Percentiles rank a stretch among this genome's conserved stretches.
Evolutionary conservation across 116 monocot species (phyloP).

Genomic region (Zostera marina): DNA sequence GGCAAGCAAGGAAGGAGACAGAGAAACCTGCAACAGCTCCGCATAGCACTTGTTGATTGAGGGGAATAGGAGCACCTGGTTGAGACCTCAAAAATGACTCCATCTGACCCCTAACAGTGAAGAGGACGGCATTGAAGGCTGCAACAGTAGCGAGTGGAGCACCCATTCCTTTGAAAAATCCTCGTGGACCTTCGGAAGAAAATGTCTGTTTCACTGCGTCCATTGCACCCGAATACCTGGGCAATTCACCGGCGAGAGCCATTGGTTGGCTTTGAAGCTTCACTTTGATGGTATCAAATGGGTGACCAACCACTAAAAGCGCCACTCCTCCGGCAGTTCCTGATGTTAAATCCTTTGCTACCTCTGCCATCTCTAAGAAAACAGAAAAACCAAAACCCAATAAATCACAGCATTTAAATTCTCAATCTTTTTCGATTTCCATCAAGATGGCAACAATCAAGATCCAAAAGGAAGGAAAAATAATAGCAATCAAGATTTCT

Average conservation of each 20-base stretch:
- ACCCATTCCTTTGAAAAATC: slow-evolving; percentile 87
- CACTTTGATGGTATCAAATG: slow-evolving; percentile 82
- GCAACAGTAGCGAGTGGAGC: slow-evolving; percentile 79
- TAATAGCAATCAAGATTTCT: too few relatives aligned
- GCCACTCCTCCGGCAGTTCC: slow-evolving; percentile 13
- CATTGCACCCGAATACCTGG: slow-evolving; percentile 56
- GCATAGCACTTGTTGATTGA: slow-evolving; percentile 59
- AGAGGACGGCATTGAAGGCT: slow-evolving; percentile 72
- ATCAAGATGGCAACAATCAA: too few relatives aligned
- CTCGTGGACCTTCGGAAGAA: slow-evolving; percentile 50
- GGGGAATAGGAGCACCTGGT: slow-evolving; percentile 37
- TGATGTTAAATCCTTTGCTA: slow-evolving; percentile 69
- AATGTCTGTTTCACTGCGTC: slow-evolving; percentile 41
- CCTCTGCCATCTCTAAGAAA: slow-evolving; percentile 50
- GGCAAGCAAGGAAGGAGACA: slow-evolving; percentile 66
- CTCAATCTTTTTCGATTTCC: too few relatives aligned
- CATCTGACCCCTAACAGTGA: slow-evolving; percentile 72
- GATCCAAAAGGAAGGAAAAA: too few relatives aligned
- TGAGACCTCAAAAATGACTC: slow-evolving; percentile 50
- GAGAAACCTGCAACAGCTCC: slow-evolving; percentile 78
- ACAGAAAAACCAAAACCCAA: too few relatives aligned
- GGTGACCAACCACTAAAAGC: slow-evolving; percentile 53
- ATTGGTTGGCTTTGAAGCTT: slow-evolving; percentile 82
- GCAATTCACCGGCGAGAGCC: slow-evolving; percentile 57
- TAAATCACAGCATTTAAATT: neutral